phyloP scores from a whole-genome alignment of 805 yeast species.

The Lipomyces sp. region DNA sequence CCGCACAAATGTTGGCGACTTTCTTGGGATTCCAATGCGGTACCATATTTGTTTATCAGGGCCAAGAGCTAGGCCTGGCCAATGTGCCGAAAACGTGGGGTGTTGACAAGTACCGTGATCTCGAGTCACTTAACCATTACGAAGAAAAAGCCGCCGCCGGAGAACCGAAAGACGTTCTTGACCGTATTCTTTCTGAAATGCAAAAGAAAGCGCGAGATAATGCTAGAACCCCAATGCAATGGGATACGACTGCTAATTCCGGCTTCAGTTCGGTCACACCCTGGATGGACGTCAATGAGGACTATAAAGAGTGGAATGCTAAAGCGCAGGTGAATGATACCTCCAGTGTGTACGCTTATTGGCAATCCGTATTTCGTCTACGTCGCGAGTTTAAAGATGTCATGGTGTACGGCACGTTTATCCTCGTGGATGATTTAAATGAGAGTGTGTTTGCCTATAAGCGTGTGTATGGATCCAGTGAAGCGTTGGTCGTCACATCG shows the following conservation, averaged over 20 bases:
- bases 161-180: slow-evolving; percentile 3
- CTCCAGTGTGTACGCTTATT: slow-evolving; percentile 54
- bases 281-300: slow-evolving; percentile 58
- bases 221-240: slow-evolving; percentile 59
- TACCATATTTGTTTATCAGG: slow-evolving; percentile 62
- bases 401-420: slow-evolving; percentile 53
- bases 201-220: slow-evolving; percentile 55
- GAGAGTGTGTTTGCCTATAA: slow-evolving; percentile 19
- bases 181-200: slow-evolving; percentile 33
- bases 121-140: slow-evolving; percentile 54
- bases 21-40: slow-evolving; percentile 57
- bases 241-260: slow-evolving; percentile 49
- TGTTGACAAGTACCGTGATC: slow-evolving; percentile 57
- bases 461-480: slow-evolving; percentile 6
- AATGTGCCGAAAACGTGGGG: slow-evolving; percentile 49
- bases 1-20: slow-evolving; percentile 57
- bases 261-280: slow-evolving; percentile 55
- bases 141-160: background rate
- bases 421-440: slow-evolving; percentile 47
- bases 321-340: slow-evolving; percentile 53
- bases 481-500: slow-evolving; percentile 14
- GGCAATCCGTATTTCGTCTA: slow-evolving; percentile 50
- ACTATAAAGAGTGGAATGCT: slow-evolving; percentile 55
- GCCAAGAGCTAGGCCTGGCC: slow-evolving; percentile 54
- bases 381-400: slow-evolving; percentile 54